These are phyloP conservation scores for Raphanus sativus DNA, from an alignment of 345 rosid species.

Conservation along the genomic window DNA sequence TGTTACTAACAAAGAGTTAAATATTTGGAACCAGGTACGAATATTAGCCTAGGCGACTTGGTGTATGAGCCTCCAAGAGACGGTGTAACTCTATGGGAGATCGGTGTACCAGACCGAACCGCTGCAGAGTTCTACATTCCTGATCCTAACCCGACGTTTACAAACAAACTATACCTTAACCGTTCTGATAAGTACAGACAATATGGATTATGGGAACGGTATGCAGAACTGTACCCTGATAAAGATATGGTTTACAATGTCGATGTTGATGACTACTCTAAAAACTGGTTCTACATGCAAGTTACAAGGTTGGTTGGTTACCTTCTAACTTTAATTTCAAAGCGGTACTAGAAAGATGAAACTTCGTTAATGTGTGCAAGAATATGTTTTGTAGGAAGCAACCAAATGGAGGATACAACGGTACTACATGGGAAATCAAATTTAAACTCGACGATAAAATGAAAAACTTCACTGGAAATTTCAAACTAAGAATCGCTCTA, in stretches of 20 bases:
- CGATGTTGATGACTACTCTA: slow-evolving; percentile 52
- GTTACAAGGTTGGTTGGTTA: slow-evolving; percentile 71
- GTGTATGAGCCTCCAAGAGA: slow-evolving; percentile 76
- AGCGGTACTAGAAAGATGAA: neutral
- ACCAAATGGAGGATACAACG: slow-evolving; percentile 44
- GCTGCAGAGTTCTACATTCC: slow-evolving; percentile 88
- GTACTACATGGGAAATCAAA: slow-evolving; percentile 76
- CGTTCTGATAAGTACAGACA: slow-evolving; percentile 65
- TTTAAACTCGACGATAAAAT: slow-evolving; percentile 41
- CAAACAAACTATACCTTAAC: slow-evolving; percentile 62
- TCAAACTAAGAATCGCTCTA: slow-evolving; percentile 51
- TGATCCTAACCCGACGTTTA: slow-evolving; percentile 58
- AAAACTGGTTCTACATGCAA: slow-evolving; percentile 87
- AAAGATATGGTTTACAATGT: slow-evolving; percentile 66
- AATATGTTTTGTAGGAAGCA: slow-evolving; percentile 46
- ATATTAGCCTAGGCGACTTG: slow-evolving; percentile 51
- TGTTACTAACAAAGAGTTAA: neutral
- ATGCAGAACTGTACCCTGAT: slow-evolving; percentile 69
- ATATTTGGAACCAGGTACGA: slow-evolving; percentile 39
- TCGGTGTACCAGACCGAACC: slow-evolving; percentile 81
- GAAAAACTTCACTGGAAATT: slow-evolving; percentile 38
- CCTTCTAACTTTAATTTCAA: neutral
- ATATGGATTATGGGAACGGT: slow-evolving; percentile 92
- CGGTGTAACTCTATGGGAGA: slow-evolving; percentile 91
- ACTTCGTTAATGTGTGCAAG: neutral